Conservation (phyloP, 441 rosid species). For the Gossypium schwendimanii region DNA sequence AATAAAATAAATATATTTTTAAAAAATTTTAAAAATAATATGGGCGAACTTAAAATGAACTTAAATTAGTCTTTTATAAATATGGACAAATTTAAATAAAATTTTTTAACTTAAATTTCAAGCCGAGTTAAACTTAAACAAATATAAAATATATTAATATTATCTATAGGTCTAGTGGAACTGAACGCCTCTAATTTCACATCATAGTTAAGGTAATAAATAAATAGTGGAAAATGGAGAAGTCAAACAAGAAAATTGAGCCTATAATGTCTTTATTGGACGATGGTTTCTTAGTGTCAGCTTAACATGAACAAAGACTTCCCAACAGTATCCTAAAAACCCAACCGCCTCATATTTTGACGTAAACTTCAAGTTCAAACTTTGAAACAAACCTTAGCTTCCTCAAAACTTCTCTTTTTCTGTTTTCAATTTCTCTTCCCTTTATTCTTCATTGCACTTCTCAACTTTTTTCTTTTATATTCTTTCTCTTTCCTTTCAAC, state of each 20-base stretch:
- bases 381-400: background rate
- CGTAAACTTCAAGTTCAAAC: constrained; percentile 6
- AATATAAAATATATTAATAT: too few relatives aligned
- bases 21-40: too few relatives aligned
- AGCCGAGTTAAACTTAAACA: accelerated
- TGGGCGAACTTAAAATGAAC: accelerated
- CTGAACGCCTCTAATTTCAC: too few relatives aligned
- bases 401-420: background rate
- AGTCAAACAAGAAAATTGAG: background rate
- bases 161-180: accelerated
- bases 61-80: too few relatives aligned
- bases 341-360: constrained; percentile 5
- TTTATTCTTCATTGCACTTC: constrained; percentile 5
- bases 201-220: too few relatives aligned
- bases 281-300: background rate
- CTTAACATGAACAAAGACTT: background rate
- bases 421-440: background rate
- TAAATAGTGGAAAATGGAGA: background rate
- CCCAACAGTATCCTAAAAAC: background rate
- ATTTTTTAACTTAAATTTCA: too few relatives aligned
- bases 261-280: background rate
- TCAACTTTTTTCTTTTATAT: background rate
- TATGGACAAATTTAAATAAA: too few relatives aligned
- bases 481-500: background rate
- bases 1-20: too few relatives aligned